A percentile compares a stretch with the other conserved stretches of the same genome.
phyloP scores from a whole-genome alignment of 176 grass and related monocot genomes.

The Carex cristatella region DNA sequence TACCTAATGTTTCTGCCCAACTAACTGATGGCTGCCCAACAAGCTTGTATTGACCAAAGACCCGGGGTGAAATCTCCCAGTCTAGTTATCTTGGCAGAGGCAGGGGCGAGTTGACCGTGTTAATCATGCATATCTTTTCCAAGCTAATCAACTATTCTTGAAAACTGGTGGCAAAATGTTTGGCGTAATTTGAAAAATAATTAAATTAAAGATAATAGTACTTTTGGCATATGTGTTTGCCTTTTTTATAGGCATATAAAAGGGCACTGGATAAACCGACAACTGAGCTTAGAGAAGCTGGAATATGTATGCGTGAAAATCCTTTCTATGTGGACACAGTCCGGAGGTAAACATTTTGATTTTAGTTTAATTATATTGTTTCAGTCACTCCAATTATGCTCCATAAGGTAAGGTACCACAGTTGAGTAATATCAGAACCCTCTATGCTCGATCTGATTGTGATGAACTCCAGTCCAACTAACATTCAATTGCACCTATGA shows the following conservation, averaged over 20 bases:
- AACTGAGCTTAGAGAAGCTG: constrained; percentile 92
- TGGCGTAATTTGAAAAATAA: not conserved
- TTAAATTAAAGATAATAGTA: not conserved
- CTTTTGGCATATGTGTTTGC: not conserved
- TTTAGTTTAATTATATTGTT: not conserved
- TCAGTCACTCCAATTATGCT: not conserved
- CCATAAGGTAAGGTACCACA: not conserved
- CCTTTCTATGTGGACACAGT: constrained; percentile 98
- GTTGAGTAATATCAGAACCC: not conserved
- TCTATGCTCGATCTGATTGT: not conserved
- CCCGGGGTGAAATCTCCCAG: not conserved
- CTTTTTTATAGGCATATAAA: constrained; percentile 68
- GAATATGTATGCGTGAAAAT: constrained; percentile 99
- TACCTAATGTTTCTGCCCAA: not conserved
- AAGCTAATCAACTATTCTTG: not conserved
- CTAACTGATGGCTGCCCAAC: not conserved
- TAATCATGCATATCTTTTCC: not conserved
- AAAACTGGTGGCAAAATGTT: not conserved
- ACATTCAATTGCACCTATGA: not conserved
- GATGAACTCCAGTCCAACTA: not conserved
- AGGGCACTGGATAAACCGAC: constrained; percentile 97
- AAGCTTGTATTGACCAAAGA: not conserved
- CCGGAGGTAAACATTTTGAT: constrained; percentile 42
- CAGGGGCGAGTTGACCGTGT: not conserved
- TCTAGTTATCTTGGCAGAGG: not conserved